phyloP scores from a whole-genome alignment of 345 rosid species.

The Camelina sativa region DNA sequence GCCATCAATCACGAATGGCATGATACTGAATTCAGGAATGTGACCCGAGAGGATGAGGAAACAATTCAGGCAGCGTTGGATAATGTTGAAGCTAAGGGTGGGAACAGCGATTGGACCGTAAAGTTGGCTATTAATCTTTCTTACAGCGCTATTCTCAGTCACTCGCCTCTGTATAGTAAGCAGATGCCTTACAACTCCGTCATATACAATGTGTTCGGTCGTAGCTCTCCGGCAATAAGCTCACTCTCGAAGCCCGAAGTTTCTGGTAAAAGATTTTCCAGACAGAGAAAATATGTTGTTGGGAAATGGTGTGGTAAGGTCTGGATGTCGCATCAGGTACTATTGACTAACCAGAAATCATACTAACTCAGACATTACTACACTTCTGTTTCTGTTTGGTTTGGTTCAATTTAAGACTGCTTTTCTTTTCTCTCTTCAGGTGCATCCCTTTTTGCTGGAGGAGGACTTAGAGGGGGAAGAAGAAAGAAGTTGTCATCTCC shows the following conservation, averaged over 20 bases:
- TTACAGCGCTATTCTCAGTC: slow-evolving; percentile 83
- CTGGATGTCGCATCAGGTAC: slow-evolving; percentile 98
- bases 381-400: slow-evolving; percentile 20
- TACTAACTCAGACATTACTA: slow-evolving; percentile 8
- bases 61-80: slow-evolving; percentile 70
- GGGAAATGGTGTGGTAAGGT: slow-evolving; percentile 99
- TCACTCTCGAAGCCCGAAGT: slow-evolving; percentile 51
- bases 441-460: slow-evolving; percentile 71
- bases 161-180: slow-evolving; percentile 83
- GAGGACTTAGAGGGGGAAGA: slow-evolving; percentile 64
- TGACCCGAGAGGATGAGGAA: slow-evolving; percentile 71
- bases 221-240: slow-evolving; percentile 57
- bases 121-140: slow-evolving; percentile 89
- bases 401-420: slow-evolving; percentile 1
- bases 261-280: slow-evolving; percentile 56
- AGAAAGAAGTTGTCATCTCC: slow-evolving; percentile 51
- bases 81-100: slow-evolving; percentile 80
- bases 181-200: slow-evolving; percentile 96
- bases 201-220: slow-evolving; percentile 84
- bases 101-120: slow-evolving; percentile 91
- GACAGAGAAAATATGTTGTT: slow-evolving; percentile 79
- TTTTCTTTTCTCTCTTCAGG: slow-evolving; percentile 61
- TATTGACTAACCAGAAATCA: not conserved
- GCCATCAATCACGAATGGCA: slow-evolving; percentile 65
- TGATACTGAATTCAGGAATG: slow-evolving; percentile 60